These are phyloP conservation scores for Populus hybrid DNA, from an alignment of 441 rosid species.

Conservation along the genomic window DNA sequence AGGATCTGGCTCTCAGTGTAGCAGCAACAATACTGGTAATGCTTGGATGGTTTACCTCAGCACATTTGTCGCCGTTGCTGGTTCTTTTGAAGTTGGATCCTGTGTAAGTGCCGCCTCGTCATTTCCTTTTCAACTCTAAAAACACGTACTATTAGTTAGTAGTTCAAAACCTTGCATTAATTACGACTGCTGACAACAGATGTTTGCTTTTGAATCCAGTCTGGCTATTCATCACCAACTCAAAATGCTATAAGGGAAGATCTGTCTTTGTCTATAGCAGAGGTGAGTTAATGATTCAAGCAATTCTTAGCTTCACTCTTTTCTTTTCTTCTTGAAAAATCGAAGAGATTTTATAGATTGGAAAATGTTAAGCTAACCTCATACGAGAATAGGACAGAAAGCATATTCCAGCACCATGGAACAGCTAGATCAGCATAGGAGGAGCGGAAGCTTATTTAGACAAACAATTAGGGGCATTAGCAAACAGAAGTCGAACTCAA, in stretches of 20 bases:
- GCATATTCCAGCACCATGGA: no score
- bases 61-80: background rate
- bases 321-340: background rate
- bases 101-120: background rate
- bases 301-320: background rate
- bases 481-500: no score
- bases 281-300: background rate
- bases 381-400: no score
- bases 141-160: background rate
- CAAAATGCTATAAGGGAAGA: background rate
- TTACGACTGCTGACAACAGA: background rate
- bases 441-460: no score
- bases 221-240: background rate
- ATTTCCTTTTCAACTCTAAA: background rate
- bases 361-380: background rate
- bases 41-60: background rate
- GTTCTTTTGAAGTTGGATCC: constrained; percentile 1
- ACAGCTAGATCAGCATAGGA: no score
- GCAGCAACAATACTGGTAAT: background rate
- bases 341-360: background rate
- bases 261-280: background rate
- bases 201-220: background rate
- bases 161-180: background rate
- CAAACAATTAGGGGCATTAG: no score
- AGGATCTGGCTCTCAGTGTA: background rate